Base-by-base conservation (phyloP, 306 rosid species). In the Trichosanthes truncata region DNA sequence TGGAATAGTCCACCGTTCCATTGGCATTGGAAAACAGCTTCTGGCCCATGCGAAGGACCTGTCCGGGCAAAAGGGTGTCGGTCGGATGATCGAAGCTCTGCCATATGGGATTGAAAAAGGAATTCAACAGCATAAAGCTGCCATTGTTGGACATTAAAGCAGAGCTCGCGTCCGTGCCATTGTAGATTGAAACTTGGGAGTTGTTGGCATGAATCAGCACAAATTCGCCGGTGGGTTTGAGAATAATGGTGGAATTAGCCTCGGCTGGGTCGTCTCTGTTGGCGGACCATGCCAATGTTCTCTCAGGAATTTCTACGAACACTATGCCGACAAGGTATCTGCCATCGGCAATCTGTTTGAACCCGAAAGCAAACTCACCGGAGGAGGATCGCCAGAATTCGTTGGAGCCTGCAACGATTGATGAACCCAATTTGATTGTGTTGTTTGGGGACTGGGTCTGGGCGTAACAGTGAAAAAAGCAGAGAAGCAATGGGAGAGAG, bases 101-200 rank as follows among this genome's bases (percentile, higher is more conserved):
- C 81, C 79, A 81, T 6, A 79, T 55, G 74, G 79, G 59, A 7
- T 31, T 9, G 33, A 51, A 49, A 4, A 6, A 1, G 4, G 53
- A 48, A 38, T 67, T 46, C 63, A 62, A 53, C 69, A 87, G 74
- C n/a, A 82, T 83, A 1, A 87, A 82, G 59, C 84, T 82, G 13
- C 86, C 87, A 4, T 80, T 26, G 41, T 87, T 31, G 52, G 82
- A 82, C 82, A 84, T 67, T 17, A 79, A 82, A 60, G 89, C 86
- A 12, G 38, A 73, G 51, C 31, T 38, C 13, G 40, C 25, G 11
- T 23, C 55, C 0, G 43, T 49, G 45, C 26, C 60, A 23, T 45
- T 14, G 45, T 46, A 4, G 81, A 36, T 62, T 60, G 26, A 14
- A 53, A 23, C 48, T 41, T 23, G 4, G 68, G n/a, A 3, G 5